Evolutionary conservation across 441 rosid genomes (phyloP), one percentile per base, ranked within the genome.

Genomic region (Populus tomentosa): DNA sequence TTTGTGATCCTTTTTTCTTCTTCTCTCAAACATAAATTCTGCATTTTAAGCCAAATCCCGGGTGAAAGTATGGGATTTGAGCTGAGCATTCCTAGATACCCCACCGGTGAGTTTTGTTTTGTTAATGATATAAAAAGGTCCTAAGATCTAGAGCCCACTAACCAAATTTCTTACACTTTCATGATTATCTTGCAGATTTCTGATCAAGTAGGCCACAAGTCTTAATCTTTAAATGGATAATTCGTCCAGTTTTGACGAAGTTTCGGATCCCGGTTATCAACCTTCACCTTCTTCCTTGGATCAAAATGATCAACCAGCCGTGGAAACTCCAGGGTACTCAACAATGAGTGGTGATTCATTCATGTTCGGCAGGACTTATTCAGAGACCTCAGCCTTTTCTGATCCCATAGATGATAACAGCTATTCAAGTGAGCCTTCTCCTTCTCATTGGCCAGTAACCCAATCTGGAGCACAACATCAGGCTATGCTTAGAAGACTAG

Each of bases 391-490:
- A 11, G 89, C 85, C 18, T 83, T 85, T 62, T 89, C 95, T 70
- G 97, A 89, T 38, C 87, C 86, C 8, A 62, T 82, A 26, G 94
- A 92, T 73, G 92, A 88, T 13, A 80, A 79, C 65, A 86, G 91
- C 70, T 86, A 69, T 80, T 86, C 87, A 65, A 86, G 92, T 75
- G 97, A 90, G 77, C 85, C 92, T 81, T 94, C 97, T 67, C 94
- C 97, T 75, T 80, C 69, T 70, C 79, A 83, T 38, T 94, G 97
- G 96, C 88, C 88, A 16, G 77, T 69, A 53, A 77, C 84, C 50
- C 86, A 84, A 74, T 81, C 88, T 6, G 81, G 61, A 59, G 78
- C 79, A 23, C 78, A 16, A 14, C 77, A 78, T 67, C 85, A 77
- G 62, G 76, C 80, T 21, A 68, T 67, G 62, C 75, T 87, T 32